phyloP scores from a whole-genome alignment of 202 grass and related monocot genomes.

The Carex sylvatica region DNA sequence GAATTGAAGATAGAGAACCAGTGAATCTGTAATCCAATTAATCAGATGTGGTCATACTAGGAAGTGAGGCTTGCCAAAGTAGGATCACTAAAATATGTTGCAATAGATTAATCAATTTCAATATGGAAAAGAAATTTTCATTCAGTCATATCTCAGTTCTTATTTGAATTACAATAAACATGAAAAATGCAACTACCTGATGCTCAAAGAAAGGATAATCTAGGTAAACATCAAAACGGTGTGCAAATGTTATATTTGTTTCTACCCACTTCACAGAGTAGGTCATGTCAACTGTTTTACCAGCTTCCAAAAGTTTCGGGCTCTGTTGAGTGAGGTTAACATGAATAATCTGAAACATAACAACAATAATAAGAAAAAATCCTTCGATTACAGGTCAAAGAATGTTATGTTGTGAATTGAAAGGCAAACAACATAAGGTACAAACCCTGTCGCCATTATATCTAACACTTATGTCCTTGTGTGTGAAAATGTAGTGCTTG shows the following conservation, averaged over 20 bases:
- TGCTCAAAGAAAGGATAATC: conserved; percentile 98
- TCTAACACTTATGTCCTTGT: conserved; percentile 89
- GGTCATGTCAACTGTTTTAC: conserved; percentile 85
- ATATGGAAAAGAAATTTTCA: conserved; percentile 5
- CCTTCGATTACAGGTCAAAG: conserved; percentile 16
- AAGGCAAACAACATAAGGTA: conserved; percentile 23
- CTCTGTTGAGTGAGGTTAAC: conserved; percentile 96
- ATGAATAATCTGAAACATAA: conserved; percentile 84
- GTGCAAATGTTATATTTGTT: conserved; percentile 86
- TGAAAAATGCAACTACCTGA: conserved; percentile 57
- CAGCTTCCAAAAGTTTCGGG: conserved; percentile 90
- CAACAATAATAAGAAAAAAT: conserved; percentile 26
- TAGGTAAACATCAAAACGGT: conserved; percentile 95
- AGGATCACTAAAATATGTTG: conserved; percentile 7
- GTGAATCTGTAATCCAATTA: conserved; percentile 64
- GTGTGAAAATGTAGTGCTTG: conserved; percentile 92
- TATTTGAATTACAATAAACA: conserved; percentile 1
- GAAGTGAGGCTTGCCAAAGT: background rate
- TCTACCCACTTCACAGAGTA: conserved; percentile 86
- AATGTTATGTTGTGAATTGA: conserved; percentile 15
- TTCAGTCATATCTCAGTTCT: background rate
- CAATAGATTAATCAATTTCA: conserved; percentile 11
- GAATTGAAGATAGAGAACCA: conserved; percentile 99
- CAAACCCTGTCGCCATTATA: conserved; percentile 85
- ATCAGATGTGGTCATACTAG: background rate